Evolutionary conservation across 2,329 filamentous ascomycete genomes (phyloP).

Genomic region (Colletotrichum musae): DNA sequence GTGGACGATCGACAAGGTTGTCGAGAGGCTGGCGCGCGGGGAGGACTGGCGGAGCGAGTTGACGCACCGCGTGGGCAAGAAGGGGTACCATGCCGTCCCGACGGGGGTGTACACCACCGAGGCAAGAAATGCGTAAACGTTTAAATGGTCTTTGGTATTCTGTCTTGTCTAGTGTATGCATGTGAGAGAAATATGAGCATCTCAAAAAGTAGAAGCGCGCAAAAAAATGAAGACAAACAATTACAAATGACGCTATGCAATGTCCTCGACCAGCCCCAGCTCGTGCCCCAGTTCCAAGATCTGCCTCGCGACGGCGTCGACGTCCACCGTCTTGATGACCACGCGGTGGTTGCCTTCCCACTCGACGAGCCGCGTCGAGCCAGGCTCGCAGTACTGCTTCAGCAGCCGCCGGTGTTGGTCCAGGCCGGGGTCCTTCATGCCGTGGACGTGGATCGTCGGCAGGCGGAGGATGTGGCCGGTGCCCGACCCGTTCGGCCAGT

Average conservation of each 20-base stretch:
- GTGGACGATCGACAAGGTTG: slow-evolving; percentile 55
- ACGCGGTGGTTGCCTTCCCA: slow-evolving; percentile 83
- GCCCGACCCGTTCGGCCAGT: slow-evolving; percentile 57
- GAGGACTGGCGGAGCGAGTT: slow-evolving; percentile 58
- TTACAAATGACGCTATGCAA: slow-evolving; percentile 15
- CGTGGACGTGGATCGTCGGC: slow-evolving; percentile 79
- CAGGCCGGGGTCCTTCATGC: slow-evolving; percentile 71
- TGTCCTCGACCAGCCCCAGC: slow-evolving; percentile 30
- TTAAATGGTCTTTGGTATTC: no score
- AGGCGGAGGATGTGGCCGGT: slow-evolving; percentile 64
- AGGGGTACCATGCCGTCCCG: slow-evolving; percentile 59
- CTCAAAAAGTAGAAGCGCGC: no score
- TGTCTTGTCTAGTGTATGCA: no score
- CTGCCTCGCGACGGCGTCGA: slow-evolving; percentile 67
- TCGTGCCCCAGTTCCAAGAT: slow-evolving; percentile 66
- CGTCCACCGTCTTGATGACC: slow-evolving; percentile 77
- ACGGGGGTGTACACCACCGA: slow-evolving; percentile 60
- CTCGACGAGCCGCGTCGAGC: slow-evolving; percentile 71
- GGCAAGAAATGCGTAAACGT: slow-evolving; percentile 32
- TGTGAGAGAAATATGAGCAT: no score
- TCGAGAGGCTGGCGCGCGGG: slow-evolving; percentile 53
- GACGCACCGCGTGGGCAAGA: slow-evolving; percentile 56
- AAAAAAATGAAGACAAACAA: not conserved
- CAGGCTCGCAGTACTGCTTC: slow-evolving; percentile 71
- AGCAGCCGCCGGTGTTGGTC: slow-evolving; percentile 70